phyloP scores from a whole-genome alignment of 1,139 yeast species.

The Geotrichum europaeum region DNA sequence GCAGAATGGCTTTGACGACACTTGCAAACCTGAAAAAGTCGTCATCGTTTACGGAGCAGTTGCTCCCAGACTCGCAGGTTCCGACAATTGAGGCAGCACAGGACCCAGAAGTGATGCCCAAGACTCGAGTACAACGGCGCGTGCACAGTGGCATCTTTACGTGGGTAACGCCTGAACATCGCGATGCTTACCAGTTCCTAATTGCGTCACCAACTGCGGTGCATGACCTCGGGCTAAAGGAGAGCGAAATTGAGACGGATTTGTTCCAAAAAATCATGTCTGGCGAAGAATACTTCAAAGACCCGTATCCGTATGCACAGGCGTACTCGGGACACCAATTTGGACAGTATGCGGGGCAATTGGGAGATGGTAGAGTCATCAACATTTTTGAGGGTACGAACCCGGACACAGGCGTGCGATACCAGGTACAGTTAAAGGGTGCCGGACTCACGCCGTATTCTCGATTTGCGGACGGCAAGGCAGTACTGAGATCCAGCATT shows the following conservation, averaged over 20 bases:
- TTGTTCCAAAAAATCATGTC: conserved; percentile 53
- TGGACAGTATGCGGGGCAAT: conserved; percentile 93
- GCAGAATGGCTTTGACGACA: conserved; percentile 16
- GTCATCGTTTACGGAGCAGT: conserved; percentile 44
- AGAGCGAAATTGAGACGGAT: conserved; percentile 37
- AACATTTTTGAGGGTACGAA: conserved; percentile 66
- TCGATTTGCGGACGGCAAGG: conserved; percentile 95
- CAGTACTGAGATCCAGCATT: conserved; percentile 79
- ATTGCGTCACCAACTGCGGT: conserved; percentile 59
- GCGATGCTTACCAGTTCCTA: conserved; percentile 44
- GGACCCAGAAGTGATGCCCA: conserved; percentile 34
- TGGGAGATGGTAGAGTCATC: conserved; percentile 91
- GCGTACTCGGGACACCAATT: conserved; percentile 96
- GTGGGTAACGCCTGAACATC: conserved; percentile 38
- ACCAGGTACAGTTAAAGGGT: conserved; percentile 82
- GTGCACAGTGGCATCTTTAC: conserved; percentile 56
- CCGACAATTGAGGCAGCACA: conserved; percentile 49
- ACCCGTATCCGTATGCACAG: conserved; percentile 70
- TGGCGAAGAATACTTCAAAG: conserved; percentile 48
- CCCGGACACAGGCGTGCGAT: conserved; percentile 35
- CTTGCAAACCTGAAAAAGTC: conserved; percentile 33
- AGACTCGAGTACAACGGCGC: conserved; percentile 60
- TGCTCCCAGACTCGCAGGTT: conserved; percentile 57
- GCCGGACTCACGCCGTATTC: conserved; percentile 89
- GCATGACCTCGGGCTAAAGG: conserved; percentile 50